phyloP scores from a whole-genome alignment of 495 filamentous ascomycete genomes.

The Aspergillus heteromorphus region DNA sequence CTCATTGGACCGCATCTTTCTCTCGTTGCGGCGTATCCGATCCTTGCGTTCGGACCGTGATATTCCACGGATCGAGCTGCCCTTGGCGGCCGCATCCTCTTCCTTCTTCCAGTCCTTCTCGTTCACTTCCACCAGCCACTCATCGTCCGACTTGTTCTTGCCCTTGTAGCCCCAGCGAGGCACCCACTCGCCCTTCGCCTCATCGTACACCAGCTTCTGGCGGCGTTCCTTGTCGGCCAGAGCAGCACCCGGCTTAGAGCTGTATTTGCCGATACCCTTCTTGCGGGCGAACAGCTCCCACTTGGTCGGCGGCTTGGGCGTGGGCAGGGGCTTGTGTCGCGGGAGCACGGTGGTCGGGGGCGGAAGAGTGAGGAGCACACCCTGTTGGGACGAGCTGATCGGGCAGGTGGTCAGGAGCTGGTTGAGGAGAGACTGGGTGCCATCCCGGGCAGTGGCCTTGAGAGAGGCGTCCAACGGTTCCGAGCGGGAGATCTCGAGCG shows the following conservation, averaged over 20 bases:
- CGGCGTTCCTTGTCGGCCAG: conserved; percentile 56
- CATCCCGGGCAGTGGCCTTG: conserved; percentile 68
- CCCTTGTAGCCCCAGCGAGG: conserved; percentile 94
- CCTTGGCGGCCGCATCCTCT: conserved; percentile 51
- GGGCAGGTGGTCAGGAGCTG: conserved; percentile 81
- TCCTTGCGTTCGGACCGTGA: conserved; percentile 59
- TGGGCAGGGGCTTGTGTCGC: conserved; percentile 84
- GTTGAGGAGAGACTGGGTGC: conserved; percentile 82
- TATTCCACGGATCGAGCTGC: conserved; percentile 55
- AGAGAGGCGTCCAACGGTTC: conserved; percentile 47
- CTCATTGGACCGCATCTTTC: conserved; percentile 64
- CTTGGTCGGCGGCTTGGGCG: conserved; percentile 73
- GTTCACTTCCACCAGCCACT: conserved; percentile 87
- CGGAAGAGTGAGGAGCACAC: conserved; percentile 73
- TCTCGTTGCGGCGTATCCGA: conserved; percentile 62
- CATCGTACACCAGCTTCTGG: conserved; percentile 78
- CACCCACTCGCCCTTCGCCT: conserved; percentile 80
- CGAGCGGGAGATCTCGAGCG: conserved; percentile 48
- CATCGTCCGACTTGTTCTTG: conserved; percentile 72
- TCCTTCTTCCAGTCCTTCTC: conserved; percentile 66
- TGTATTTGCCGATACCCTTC: conserved; percentile 74
- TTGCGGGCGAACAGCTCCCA: conserved; percentile 94
- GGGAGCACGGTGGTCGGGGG: conserved; percentile 62
- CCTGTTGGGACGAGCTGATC: conserved; percentile 57
- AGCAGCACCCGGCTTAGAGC: conserved; percentile 34